Evolutionary conservation across 2,329 filamentous ascomycete species (phyloP).

Genomic region (Aspergillus sp.): DNA sequence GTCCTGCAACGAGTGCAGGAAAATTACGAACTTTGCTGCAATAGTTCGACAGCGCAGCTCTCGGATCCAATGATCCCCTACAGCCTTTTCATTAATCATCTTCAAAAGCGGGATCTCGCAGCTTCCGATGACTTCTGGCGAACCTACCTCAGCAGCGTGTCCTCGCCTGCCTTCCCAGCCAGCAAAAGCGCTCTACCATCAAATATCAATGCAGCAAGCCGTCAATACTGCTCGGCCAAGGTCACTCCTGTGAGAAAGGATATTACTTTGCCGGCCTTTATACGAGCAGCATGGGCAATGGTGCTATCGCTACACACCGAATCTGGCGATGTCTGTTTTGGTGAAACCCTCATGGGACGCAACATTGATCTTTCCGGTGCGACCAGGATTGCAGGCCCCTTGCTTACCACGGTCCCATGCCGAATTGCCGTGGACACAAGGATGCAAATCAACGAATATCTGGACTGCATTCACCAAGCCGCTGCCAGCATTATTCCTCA

Average conservation of each 20-base stretch:
- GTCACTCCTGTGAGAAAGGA: neutral
- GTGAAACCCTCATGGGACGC: neutral
- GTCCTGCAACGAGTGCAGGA: neutral
- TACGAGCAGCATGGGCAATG: slow-evolving; percentile 3
- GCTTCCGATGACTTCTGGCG: slow-evolving; percentile 1
- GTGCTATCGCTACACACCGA: neutral
- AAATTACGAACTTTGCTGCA: neutral
- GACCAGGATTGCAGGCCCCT: neutral
- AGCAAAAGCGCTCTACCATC: neutral
- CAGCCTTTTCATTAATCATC: neutral
- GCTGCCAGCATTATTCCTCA: neutral
- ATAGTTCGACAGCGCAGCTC: neutral
- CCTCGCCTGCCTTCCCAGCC: slow-evolving; percentile 1
- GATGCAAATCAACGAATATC: neutral
- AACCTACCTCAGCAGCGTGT: neutral
- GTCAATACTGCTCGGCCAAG: neutral
- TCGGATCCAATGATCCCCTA: neutral
- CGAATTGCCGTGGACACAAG: neutral
- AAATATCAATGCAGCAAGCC: neutral
- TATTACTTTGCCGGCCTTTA: neutral
- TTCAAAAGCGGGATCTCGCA: neutral
- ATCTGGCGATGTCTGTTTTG: neutral
- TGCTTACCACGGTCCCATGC: neutral
- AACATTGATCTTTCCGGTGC: neutral
- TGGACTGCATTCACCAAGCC: neutral